phyloP scores from a whole-genome alignment of 768 basidiomycete genomes.

The Crucibulum laeve region DNA sequence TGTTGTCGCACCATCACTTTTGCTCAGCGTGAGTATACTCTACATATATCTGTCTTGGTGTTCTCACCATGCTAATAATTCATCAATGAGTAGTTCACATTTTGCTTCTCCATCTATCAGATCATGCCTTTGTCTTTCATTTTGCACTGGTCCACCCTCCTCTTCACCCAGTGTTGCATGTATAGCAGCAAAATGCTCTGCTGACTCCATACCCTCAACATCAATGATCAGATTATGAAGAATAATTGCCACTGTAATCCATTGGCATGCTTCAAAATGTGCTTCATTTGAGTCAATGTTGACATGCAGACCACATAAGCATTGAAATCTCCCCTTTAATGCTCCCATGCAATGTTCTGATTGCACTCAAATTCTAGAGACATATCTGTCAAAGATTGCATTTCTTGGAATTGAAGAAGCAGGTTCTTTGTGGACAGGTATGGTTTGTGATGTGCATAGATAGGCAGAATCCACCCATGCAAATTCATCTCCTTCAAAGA shows the following conservation, averaged over 20 bases:
- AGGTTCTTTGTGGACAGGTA: constrained; percentile 25
- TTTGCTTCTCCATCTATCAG: constrained; percentile 12
- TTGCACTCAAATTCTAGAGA: constrained; percentile 17
- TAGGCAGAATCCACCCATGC: constrained; percentile 22
- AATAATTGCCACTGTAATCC: constrained; percentile 23
- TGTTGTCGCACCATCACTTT: too few species aligned
- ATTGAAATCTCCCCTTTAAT: constrained; percentile 20
- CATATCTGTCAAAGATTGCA: constrained; percentile 18
- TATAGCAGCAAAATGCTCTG: constrained; percentile 4
- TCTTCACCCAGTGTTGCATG: constrained; percentile 10
- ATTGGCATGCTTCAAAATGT: constrained; percentile 16
- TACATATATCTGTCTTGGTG: too few species aligned
- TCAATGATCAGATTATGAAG: constrained; percentile 26
- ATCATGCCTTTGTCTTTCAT: constrained; percentile 4
- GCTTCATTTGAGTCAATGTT: constrained; percentile 16
- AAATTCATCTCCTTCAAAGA: constrained; percentile 12
- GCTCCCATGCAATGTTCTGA: constrained; percentile 30
- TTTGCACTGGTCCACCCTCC: constrained; percentile 7
- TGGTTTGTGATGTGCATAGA: constrained; percentile 11
- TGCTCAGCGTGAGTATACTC: too few species aligned
- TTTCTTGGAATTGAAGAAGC: constrained; percentile 15
- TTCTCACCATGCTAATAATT: constrained; percentile 15
- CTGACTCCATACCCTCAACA: constrained; percentile 18
- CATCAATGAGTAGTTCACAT: constrained; percentile 11
- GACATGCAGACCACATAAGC: constrained; percentile 17